Evolutionary conservation across 768 basidiomycete species (phyloP), one percentile per base, ranked within the genome.

Genomic region (Chiua virens): DNA sequence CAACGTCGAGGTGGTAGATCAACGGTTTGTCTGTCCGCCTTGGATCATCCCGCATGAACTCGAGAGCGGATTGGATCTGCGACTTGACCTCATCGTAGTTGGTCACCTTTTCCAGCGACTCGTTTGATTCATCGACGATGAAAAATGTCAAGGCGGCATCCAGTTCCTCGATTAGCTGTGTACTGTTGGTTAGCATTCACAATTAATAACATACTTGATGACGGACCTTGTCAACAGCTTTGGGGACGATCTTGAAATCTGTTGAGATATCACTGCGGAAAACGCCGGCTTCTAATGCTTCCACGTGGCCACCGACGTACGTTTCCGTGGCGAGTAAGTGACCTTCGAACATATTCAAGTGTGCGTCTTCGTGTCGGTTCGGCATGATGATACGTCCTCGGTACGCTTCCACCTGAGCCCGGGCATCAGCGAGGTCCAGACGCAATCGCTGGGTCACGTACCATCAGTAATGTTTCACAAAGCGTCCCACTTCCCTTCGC

Each of bases 271-370:
- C 97, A 59, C 91, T 95, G 21, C 97, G 81, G 71, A 99, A 99
- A 6, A 99, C 97, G 3, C 97, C 97, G 20, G 97, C 97, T 70
- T 98, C 97, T 17, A 99, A 73, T 6, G 97, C 97, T 71, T 99
- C 97, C 56, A 99, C 97, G 67, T 98, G 97, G 17, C 97, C 97
- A 43, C 97, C 97, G 39, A 99, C 97, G 61, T 98, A 99, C 0
- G 97, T 98, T 70, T 99, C 97, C 0, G 94, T 94, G 0, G 94
- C 88, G 10, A 99, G 78, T n/a, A 99, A 73, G 72, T 99, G 97
- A 0, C 97, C 97, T 42, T 99, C 89, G 59, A 89, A 93, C 81
- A 96, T 94, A 53, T 85, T 88, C 14, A 93, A 85, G 57, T 96
- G 86, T 2, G 84, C 78, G 49, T 98, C 97, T 70, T 97, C 95